Conservation (phyloP, 306 rosid genomes). For the Cucumis hystrix region DNA sequence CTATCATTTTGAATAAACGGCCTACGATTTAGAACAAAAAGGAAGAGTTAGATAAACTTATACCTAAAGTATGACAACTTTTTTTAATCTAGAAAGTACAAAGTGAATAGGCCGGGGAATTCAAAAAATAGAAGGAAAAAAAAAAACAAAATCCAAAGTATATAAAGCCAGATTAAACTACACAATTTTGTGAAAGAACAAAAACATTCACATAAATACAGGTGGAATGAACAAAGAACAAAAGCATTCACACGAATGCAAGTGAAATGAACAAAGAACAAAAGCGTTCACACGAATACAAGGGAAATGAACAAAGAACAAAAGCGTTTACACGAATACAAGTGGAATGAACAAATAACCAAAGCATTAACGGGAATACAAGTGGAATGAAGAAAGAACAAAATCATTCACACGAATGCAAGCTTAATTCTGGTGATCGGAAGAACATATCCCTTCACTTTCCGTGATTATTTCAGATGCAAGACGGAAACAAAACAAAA, state of each 20-base stretch:
- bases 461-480: not conserved
- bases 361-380: not conserved
- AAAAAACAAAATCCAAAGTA: not conserved
- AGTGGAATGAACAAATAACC: not conserved
- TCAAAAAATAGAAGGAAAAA: not conserved
- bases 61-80: not conserved
- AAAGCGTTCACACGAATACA: too few species aligned
- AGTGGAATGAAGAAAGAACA: not conserved
- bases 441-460: not conserved
- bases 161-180: not conserved
- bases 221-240: not conserved
- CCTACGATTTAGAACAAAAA: constrained; percentile 24
- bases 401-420: not conserved
- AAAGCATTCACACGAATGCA: not conserved
- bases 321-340: not conserved
- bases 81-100: not conserved
- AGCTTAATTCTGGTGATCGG: not conserved
- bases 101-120: not conserved
- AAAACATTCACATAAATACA: not conserved
- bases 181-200: not conserved
- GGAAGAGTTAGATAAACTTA: not conserved
- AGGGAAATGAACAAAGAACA: not conserved
- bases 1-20: constrained; percentile 53
- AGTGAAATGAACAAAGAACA: not conserved
- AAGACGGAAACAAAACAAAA: not conserved